Base-by-base conservation (phyloP, 371 early-diverging fungal genomes). In the Apophysomyces variabilis region DNA sequence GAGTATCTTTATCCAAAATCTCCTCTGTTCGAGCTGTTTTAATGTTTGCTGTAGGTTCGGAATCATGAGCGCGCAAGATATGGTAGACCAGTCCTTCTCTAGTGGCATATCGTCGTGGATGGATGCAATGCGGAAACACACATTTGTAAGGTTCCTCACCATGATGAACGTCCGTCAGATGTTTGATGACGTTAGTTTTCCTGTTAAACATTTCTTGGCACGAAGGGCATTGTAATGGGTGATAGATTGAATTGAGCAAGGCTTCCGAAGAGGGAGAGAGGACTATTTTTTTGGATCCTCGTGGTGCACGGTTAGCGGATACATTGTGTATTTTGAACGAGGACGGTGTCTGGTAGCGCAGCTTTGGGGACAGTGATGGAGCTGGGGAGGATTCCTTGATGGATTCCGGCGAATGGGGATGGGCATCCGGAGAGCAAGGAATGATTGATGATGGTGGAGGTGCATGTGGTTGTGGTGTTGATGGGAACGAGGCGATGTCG, bases 1-100 rank as follows among this genome's bases (percentile, higher is more conserved):
- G 36, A 58, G 5, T 26, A 26, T n/a, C 38, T 11, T 41, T 21
- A 3, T 44, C 26, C 44, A 8, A 44, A 38, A 44, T 13, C 8
- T 11, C 18, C 41, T n/a, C 39, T 9, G 41, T 38, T 32, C 13
- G 37, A 1, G 35, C 16, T 43, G 9, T 11, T 46, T 46, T 7
- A 3, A 45, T 57, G 50, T 68, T 79, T 82, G 84, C 87, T 43
- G 89, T 89, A 14, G 54, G 21, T 26, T 50, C 54, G 59, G 58
- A 57, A 38, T 83, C 77, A 67, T 83, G 83, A 4, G 67, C 71
- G 36, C 74, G 75, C 41, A 75, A 62, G 21, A 80, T 80, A 66
- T 84, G 84, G 66, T 80, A 82, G 14, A 81, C 72, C 8, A 84
- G 66, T 5, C 80, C 82, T 66, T 80, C 82, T 6, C 80, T 66